Base-by-base conservation (phyloP, 2,329 filamentous ascomycete genomes). In the Talaromyces sp. region DNA sequence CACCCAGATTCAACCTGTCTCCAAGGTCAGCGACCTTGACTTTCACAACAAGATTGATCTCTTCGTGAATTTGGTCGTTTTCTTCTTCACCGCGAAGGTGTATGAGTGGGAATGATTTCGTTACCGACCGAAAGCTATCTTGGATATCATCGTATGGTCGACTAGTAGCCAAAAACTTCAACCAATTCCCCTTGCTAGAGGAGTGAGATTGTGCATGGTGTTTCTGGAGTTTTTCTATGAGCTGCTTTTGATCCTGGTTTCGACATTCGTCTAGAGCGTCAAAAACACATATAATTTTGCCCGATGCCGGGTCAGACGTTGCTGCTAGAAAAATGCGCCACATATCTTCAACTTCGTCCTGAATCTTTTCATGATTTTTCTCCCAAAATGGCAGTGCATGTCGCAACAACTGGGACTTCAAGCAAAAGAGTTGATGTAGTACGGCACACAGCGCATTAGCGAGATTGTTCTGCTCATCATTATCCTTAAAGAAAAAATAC, bases 401-500 rank as follows among this genome's bases (percentile, higher is more conserved):
- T 14, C n/a, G 38, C 24, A 48, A 46, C 2, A 57, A 10, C 11
- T 46, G 35, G 1, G 54, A 17, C 32, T 43, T 19, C 11, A 31
- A 35, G 61, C 11, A 64, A 52, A 79, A 73, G 2, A 80, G 61
- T 35, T 79, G 77, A n/a, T 70, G 73, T 5, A 80, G 52, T 0
- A 79, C 64, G n/a, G 68, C 70, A 31, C 70, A 69, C 0, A 79
- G 41, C 5, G 76, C 77, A 41, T 31, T 63, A 11, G 61, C 60
- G 2, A 64, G 19, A 17, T 46, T 74, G 50, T 78, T 74, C n/a
- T 76, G 70, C 5, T 70, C 65, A 38, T 70, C 72, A 48, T 70
- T 68, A 19, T 79, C 76, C 46, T 78, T 78, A 68, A 79, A 80
- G 64, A 80, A 80, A 66, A 78, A 80, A 57, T 79, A 79, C 54